phyloP scores from a whole-genome alignment of 2,329 filamentous ascomycete genomes.

The Colletotrichum sublineola region DNA sequence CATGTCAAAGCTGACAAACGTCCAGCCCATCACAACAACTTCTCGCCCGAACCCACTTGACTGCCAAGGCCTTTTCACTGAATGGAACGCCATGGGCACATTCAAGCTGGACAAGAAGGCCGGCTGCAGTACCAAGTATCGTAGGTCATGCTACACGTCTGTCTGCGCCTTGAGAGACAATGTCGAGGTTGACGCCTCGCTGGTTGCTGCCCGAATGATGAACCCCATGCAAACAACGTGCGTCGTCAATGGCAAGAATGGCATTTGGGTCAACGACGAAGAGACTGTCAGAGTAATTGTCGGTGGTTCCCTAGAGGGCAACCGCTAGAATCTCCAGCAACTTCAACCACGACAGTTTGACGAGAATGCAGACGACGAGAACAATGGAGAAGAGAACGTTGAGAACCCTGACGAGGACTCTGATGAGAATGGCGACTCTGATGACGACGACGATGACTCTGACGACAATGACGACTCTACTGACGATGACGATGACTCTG shows the following conservation, averaged over 20 bases:
- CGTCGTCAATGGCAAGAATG: constrained; percentile 27
- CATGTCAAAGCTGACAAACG: not conserved
- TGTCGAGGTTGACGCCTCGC: constrained; percentile 2
- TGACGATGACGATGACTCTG: not conserved
- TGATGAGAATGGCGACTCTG: not conserved
- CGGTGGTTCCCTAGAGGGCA: not conserved
- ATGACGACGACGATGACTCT: not conserved
- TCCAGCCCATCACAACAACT: not conserved
- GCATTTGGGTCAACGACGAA: constrained; percentile 22
- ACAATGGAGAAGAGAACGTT: not conserved
- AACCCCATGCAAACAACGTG: constrained; percentile 30
- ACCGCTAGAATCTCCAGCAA: not conserved
- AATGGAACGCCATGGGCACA: not conserved
- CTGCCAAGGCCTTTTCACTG: constrained; percentile 17
- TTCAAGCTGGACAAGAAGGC: not conserved
- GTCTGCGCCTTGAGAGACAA: constrained; percentile 9
- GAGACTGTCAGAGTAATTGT: not conserved
- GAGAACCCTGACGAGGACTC: not conserved
- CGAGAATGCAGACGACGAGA: not conserved
- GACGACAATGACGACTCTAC: not conserved
- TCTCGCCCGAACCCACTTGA: constrained; percentile 14
- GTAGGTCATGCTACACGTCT: constrained; percentile 16
- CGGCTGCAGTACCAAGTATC: not conserved
- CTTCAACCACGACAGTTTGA: not conserved
- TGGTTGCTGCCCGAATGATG: constrained; percentile 35